Percentiles rank a stretch among this genome's conserved stretches.
phyloP scores from a whole-genome alignment of 2,329 filamentous ascomycete genomes.

The Diplodia sapinea region DNA sequence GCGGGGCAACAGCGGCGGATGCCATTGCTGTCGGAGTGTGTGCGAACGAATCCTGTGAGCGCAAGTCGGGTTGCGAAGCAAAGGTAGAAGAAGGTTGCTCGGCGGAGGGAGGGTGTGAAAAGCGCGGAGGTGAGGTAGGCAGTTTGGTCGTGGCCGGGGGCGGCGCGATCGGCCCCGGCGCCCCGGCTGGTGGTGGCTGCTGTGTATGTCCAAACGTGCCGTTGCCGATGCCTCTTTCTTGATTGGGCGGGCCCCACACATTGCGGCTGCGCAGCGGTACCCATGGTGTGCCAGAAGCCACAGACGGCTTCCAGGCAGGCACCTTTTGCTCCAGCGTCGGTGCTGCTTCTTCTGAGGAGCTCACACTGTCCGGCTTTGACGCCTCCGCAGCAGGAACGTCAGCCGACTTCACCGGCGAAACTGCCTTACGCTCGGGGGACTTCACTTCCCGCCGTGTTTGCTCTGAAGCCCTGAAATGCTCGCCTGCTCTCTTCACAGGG shows the following conservation, averaged over 20 bases:
- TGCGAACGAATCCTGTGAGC: constrained; percentile 11
- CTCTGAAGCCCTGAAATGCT: constrained; percentile 14
- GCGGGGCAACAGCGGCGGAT: constrained; percentile 26
- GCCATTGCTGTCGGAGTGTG: constrained; percentile 20
- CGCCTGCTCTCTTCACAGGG: constrained; percentile 49
- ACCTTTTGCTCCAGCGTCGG: constrained; percentile 52
- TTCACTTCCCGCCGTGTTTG: constrained; percentile 14
- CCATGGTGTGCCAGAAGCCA: constrained; percentile 18
- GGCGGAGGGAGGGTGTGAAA: constrained; percentile 35
- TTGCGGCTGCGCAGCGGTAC: constrained; percentile 48
- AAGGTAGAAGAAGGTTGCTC: constrained; percentile 40
- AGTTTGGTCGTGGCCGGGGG: constrained; percentile 31
- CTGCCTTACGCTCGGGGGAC: constrained; percentile 26
- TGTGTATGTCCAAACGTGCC: constrained; percentile 72
- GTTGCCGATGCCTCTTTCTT: constrained; percentile 74
- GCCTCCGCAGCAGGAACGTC: constrained; percentile 4
- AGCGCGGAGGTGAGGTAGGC: constrained; percentile 28
- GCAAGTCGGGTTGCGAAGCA: constrained; percentile 35
- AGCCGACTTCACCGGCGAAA: constrained; percentile 17
- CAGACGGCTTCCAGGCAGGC: constrained; percentile 46
- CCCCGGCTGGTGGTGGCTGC: constrained; percentile 34
- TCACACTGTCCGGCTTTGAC: constrained; percentile 9
- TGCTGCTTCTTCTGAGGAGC: constrained; percentile 52
- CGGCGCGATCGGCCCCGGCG: constrained; percentile 42
- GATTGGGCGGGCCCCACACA: constrained; percentile 74